Conservation (phyloP, 148 eudicot genomes). For the Heliamphora exappendiculata region DNA sequence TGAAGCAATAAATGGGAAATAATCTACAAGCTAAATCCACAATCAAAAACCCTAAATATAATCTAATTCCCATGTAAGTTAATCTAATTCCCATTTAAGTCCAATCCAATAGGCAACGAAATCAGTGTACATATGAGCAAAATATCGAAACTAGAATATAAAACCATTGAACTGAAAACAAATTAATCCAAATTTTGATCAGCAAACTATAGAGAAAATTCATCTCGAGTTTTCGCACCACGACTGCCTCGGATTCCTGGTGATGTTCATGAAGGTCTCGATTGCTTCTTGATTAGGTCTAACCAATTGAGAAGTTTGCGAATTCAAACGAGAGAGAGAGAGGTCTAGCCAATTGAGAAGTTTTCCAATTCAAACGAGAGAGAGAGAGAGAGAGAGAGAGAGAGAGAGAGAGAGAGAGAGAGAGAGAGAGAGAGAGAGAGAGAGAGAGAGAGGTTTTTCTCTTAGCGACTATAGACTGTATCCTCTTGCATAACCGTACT, state of each 20-base stretch:
- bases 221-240: slow-evolving; percentile 64
- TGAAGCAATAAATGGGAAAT: neutral
- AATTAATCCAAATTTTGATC: neutral
- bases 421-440: too few relatives aligned
- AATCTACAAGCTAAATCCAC: neutral
- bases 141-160: neutral
- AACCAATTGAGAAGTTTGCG: slow-evolving; percentile 33
- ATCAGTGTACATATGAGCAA: neutral
- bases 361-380: too few relatives aligned
- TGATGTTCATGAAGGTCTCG: slow-evolving; percentile 76
- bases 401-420: too few relatives aligned
- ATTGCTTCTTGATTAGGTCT: slow-evolving; percentile 59
- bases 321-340: neutral
- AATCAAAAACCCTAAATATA: slow-evolving; percentile 1
- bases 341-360: too few relatives aligned
- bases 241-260: slow-evolving; percentile 60
- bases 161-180: neutral
- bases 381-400: too few relatives aligned
- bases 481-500: too few relatives aligned
- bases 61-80: neutral
- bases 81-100: too few relatives aligned
- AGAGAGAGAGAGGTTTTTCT: too few relatives aligned
- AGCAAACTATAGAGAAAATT: neutral
- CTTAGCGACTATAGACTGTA: too few relatives aligned
- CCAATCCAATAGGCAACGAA: slow-evolving; percentile 2